Evolutionary conservation across 306 rosid genomes (phyloP).

Genomic region (Fragaria ananassa): DNA sequence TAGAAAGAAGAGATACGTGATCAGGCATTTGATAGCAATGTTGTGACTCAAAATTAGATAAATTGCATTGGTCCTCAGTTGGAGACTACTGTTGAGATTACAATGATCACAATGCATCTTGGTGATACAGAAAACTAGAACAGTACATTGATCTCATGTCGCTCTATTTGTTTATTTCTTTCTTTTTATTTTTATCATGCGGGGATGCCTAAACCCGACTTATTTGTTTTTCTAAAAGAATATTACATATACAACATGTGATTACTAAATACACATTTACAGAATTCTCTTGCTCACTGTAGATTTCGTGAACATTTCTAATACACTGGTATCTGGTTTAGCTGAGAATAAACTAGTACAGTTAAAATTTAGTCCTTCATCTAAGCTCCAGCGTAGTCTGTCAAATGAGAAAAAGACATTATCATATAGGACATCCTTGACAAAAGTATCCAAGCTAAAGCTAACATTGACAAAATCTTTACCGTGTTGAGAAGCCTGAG

Average conservation of each 20-base stretch:
- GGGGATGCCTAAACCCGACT: neutral
- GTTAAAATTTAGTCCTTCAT: constrained; percentile 33
- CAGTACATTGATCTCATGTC: neutral
- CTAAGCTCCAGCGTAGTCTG: constrained; percentile 60
- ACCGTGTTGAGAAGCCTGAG: constrained; percentile 84
- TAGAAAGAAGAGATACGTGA: too few species aligned
- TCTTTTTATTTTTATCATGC: neutral
- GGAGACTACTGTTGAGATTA: neutral
- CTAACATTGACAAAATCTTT: neutral
- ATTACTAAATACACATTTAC: constrained; percentile 7
- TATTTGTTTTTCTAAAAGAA: neutral
- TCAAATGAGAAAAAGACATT: constrained; percentile 8
- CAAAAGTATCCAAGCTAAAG: neutral
- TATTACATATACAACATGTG: neutral
- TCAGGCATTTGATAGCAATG: neutral
- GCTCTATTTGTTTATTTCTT: neutral
- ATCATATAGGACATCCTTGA: neutral
- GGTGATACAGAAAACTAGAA: neutral
- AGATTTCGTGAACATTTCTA: constrained; percentile 1
- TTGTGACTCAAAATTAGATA: too few species aligned
- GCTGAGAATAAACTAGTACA: neutral
- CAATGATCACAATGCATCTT: neutral
- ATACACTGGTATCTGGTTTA: constrained; percentile 10
- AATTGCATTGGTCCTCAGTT: too few species aligned
- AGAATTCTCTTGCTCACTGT: constrained; percentile 4